A percentile compares a stretch with the other conserved stretches of the same genome.
Conservation (phyloP, 2,329 filamentous ascomycete species). For the Phialophora chinensis region DNA sequence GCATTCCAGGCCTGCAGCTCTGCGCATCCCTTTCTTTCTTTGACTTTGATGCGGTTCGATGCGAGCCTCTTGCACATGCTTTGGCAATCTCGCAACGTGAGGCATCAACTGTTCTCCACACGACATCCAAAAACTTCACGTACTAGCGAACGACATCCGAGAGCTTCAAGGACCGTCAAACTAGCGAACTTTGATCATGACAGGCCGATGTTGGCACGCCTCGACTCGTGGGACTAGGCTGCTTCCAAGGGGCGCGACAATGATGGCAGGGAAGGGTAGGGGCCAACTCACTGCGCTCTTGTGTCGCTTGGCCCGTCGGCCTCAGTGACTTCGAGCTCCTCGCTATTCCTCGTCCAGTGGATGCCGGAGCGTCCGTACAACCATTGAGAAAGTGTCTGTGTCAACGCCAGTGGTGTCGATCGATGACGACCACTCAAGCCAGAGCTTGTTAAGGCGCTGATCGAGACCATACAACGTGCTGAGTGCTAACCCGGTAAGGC, state of each 20-base stretch:
- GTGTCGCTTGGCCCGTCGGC: not conserved
- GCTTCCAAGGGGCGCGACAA: not conserved
- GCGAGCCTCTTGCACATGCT: slow-evolving; percentile 9
- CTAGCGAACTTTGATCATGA: slow-evolving; percentile 17
- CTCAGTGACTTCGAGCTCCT: slow-evolving; percentile 10
- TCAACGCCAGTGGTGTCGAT: not conserved
- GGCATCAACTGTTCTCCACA: slow-evolving; percentile 7
- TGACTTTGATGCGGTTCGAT: not conserved
- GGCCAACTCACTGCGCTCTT: slow-evolving; percentile 2
- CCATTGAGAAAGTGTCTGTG: not conserved
- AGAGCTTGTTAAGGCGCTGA: not conserved
- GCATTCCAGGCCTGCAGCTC: not conserved
- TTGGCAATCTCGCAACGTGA: slow-evolving; percentile 19
- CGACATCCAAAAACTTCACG: slow-evolving; percentile 9
- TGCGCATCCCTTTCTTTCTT: not conserved
- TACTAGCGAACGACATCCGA: not conserved
- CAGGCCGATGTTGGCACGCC: slow-evolving; percentile 14
- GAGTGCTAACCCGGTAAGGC: not conserved
- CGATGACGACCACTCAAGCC: not conserved
- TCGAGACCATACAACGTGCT: not conserved
- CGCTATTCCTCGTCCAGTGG: slow-evolving; percentile 23
- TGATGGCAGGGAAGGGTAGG: not conserved
- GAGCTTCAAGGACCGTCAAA: slow-evolving; percentile 21
- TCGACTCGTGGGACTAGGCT: slow-evolving; percentile 18
- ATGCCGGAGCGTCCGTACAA: slow-evolving; percentile 10